Evolutionary conservation across 139 green algal species (phyloP).

Genomic region (Volvox reticuliferus): DNA sequence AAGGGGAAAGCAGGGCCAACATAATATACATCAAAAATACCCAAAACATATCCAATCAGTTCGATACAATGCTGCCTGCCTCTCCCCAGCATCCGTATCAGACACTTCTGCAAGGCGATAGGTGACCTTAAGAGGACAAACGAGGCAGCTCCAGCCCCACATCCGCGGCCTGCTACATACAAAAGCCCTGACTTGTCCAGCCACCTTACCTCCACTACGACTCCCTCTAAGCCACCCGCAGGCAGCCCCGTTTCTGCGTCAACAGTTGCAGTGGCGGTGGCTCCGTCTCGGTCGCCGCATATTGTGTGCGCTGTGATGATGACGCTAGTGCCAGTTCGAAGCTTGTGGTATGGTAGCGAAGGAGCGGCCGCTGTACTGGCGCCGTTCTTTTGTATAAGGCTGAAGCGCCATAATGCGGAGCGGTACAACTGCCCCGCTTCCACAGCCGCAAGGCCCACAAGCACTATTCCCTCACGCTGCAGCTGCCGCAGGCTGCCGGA

Average conservation of each 20-base stretch:
- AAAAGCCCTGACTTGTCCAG: not conserved
- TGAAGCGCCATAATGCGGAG: constrained; percentile 58
- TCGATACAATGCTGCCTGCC: no score
- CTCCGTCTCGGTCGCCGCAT: not conserved
- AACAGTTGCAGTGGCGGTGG: not conserved
- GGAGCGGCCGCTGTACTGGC: not conserved
- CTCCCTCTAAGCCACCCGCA: constrained; percentile 3
- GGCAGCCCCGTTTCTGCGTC: constrained; percentile 31
- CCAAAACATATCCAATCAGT: no score
- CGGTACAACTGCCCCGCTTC: constrained; percentile 55
- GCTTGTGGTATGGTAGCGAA: constrained; percentile 65
- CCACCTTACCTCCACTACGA: constrained; percentile 21
- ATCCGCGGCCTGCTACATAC: no score
- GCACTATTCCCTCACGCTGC: constrained; percentile 63
- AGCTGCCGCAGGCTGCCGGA: constrained; percentile 54
- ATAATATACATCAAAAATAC: no score
- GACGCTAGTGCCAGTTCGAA: constrained; percentile 63
- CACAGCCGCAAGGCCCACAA: constrained; percentile 47
- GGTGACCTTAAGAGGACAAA: no score
- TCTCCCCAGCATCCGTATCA: no score
- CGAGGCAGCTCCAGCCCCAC: no score
- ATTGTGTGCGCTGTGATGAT: constrained; percentile 47
- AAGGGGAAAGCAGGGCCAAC: no score
- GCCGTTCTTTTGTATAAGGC: not conserved
- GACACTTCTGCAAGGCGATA: no score